Percentiles rank a stretch among this genome's conserved stretches.
Conservation (phyloP, 192 early-diverging fungal genomes). For the Backusella mclennaniae region DNA sequence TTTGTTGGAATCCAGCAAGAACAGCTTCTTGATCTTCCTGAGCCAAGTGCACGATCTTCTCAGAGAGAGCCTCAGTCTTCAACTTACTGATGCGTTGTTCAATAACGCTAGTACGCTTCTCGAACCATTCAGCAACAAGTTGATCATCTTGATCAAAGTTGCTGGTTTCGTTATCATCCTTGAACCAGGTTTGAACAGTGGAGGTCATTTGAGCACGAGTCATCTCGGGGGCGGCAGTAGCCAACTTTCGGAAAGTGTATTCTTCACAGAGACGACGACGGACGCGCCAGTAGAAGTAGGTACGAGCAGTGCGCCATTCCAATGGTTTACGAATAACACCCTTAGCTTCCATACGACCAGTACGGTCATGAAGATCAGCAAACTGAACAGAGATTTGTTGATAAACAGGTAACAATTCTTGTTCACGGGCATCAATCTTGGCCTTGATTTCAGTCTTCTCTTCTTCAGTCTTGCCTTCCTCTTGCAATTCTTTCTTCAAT, state of each 20-base stretch:
- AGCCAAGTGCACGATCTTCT: slow-evolving; percentile 26
- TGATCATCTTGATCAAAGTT: slow-evolving; percentile 60
- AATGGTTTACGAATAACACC: slow-evolving; percentile 78
- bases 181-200: slow-evolving; percentile 66
- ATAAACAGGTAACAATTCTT: slow-evolving; percentile 86
- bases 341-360: slow-evolving; percentile 96
- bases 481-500: slow-evolving; percentile 65
- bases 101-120: slow-evolving; percentile 38
- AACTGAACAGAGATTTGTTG: slow-evolving; percentile 94
- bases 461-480: slow-evolving; percentile 51
- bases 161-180: slow-evolving; percentile 46
- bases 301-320: slow-evolving; percentile 76
- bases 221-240: slow-evolving; percentile 41
- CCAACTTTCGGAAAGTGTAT: slow-evolving; percentile 63
- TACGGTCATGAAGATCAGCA: slow-evolving; percentile 96
- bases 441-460: slow-evolving; percentile 67
- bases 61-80: slow-evolving; percentile 26
- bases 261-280: slow-evolving; percentile 81
- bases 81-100: slow-evolving; percentile 37
- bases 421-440: slow-evolving; percentile 79
- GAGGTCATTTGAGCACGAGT: slow-evolving; percentile 50
- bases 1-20: slow-evolving; percentile 32
- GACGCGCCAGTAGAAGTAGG: slow-evolving; percentile 93
- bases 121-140: slow-evolving; percentile 61
- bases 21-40: slow-evolving; percentile 36